Percentiles rank a stretch among this genome's conserved stretches.
phyloP scores from a whole-genome alignment of 2,329 filamentous ascomycete species.

The Hypoxylon sp. region DNA sequence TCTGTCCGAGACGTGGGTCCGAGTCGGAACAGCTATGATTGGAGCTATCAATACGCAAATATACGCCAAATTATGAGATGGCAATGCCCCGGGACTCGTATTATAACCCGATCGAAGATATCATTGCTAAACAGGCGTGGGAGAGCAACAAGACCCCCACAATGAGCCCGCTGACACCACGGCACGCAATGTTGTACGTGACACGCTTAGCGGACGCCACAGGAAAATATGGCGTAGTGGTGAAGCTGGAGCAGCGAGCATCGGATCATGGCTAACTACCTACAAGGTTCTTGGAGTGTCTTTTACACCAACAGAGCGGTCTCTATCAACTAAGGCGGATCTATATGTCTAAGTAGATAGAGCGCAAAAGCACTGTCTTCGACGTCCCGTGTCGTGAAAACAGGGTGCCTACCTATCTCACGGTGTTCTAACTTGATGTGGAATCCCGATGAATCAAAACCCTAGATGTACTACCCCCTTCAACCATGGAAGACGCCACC shows the following conservation, averaged over 20 bases:
- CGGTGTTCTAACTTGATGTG: no score
- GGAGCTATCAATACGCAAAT: conserved; percentile 2
- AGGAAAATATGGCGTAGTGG: conserved; percentile 19
- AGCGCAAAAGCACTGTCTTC: not conserved
- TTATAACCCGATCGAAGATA: conserved; percentile 9
- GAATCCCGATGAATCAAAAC: no score
- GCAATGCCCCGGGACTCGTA: conserved; percentile 2
- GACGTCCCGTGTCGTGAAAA: not conserved
- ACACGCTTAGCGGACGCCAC: conserved; percentile 7
- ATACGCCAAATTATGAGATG: not conserved
- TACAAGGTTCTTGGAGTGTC: conserved; percentile 5
- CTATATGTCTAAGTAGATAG: conserved; percentile 1
- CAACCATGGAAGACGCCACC: not conserved
- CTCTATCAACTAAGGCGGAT: conserved; percentile 1
- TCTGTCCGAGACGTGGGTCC: conserved; percentile 48
- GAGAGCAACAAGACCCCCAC: conserved; percentile 2
- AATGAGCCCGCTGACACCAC: conserved; percentile 5
- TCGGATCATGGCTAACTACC: conserved; percentile 5
- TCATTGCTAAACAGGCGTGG: conserved; percentile 3
- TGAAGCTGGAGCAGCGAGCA: conserved; percentile 10
- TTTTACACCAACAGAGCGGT: conserved; percentile 14
- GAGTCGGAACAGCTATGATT: conserved; percentile 47
- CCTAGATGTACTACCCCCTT: no score
- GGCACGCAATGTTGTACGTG: conserved; percentile 12
- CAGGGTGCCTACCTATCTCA: not conserved